Percentiles rank a stretch among this genome's conserved stretches.
Conservation (phyloP, 2,329 filamentous ascomycete species). For the Penicillium verrucosum region DNA sequence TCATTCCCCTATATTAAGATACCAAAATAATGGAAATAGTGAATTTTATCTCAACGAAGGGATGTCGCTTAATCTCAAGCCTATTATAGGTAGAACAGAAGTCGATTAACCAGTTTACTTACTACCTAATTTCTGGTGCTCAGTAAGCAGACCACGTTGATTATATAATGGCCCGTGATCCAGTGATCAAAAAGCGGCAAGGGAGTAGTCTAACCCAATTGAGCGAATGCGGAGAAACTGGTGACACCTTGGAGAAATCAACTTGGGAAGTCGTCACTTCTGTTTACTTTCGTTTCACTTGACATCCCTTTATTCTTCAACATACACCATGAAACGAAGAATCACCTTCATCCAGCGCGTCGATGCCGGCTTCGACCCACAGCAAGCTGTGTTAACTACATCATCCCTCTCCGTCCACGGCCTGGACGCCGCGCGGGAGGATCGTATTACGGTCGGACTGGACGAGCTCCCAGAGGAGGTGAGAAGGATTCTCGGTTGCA, state of each 20-base stretch:
- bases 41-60: too few relatives aligned
- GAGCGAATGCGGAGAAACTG: constrained; percentile 22
- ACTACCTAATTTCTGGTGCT: too few relatives aligned
- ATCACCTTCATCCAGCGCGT: constrained; percentile 72
- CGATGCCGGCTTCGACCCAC: constrained; percentile 63
- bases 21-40: too few relatives aligned
- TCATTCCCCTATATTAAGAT: too few relatives aligned
- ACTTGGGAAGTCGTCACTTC: background rate
- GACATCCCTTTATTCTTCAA: background rate
- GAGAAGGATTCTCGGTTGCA: constrained; percentile 9
- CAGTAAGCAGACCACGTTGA: too few relatives aligned
- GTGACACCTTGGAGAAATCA: constrained; percentile 13
- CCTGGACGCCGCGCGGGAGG: constrained; percentile 69
- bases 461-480: constrained; percentile 70
- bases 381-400: constrained; percentile 57
- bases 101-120: too few relatives aligned
- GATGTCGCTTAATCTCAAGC: too few relatives aligned
- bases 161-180: too few relatives aligned
- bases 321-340: constrained; percentile 40
- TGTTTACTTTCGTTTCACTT: background rate
- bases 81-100: too few relatives aligned
- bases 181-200: too few relatives aligned
- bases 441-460: constrained; percentile 69
- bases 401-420: constrained; percentile 56
- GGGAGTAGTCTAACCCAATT: constrained; percentile 16